Evolutionary conservation across 768 basidiomycete genomes (phyloP).

Genomic region (Suillus plorans): DNA sequence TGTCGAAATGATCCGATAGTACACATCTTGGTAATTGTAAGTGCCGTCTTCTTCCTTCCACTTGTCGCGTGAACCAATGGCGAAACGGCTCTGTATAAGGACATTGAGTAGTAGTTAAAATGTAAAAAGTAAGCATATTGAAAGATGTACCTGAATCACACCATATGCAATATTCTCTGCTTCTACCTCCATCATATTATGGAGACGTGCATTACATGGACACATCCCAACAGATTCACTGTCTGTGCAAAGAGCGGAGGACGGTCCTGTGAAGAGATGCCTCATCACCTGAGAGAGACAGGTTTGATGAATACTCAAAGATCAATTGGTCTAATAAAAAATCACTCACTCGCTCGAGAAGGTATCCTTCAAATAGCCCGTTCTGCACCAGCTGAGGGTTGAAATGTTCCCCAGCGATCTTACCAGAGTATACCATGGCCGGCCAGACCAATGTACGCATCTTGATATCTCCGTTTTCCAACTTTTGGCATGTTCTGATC

Average conservation of each 20-base stretch:
- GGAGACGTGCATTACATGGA: slow-evolving; percentile 3
- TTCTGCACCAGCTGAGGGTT: background rate
- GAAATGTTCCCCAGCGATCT: slow-evolving; percentile 5
- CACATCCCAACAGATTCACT: background rate
- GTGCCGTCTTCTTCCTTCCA: slow-evolving; percentile 5
- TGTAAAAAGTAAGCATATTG: background rate
- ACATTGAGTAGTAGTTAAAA: too few relatives aligned
- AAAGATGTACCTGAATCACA: background rate
- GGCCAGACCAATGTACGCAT: slow-evolving; percentile 1
- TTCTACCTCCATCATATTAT: slow-evolving; percentile 1
- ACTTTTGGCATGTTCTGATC: slow-evolving; percentile 3
- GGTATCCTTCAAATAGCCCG: background rate
- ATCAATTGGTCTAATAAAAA: background rate
- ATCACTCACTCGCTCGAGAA: slow-evolving; percentile 4
- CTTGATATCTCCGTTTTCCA: slow-evolving; percentile 8
- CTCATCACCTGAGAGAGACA: background rate
- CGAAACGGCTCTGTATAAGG: background rate
- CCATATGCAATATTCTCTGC: slow-evolving; percentile 10
- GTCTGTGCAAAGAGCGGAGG: background rate
- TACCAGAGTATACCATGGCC: slow-evolving; percentile 4
- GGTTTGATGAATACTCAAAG: too few relatives aligned
- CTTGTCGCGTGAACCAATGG: background rate
- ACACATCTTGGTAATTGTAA: background rate
- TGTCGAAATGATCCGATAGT: background rate
- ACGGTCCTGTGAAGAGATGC: slow-evolving; percentile 2